Evolutionary conservation across 306 rosid species (phyloP), one percentile per base, ranked within the genome.

Genomic region (Cicer cuneatum): DNA sequence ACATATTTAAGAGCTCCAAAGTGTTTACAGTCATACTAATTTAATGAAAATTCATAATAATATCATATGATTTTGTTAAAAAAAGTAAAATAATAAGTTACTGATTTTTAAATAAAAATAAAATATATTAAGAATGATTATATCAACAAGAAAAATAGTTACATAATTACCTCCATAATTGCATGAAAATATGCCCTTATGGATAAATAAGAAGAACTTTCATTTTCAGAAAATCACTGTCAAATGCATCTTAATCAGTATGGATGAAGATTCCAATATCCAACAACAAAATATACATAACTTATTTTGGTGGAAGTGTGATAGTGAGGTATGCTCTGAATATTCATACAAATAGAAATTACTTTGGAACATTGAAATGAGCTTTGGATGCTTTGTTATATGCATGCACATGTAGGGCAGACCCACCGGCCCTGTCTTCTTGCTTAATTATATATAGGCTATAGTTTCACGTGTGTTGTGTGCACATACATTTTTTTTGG

Each of bases 351-450:
- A 63, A 63, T 29, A 78, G 60, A 65, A 71, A 71, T 71, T 38
- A 41, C 61, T 60, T 77, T 6, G 74, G 5, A 58, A 6, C 21
- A 77, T 39, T 48, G 71, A 48, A 60, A 69, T 69, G 19, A 52
- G 16, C 38, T 64, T 53, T 57, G 52, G 67, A 42, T 29, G 69
- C n/a, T 60, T 69, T 63, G 45, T 56, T 39, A 21, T 57, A 57
- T 13, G 10, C 10, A 8, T 71, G 72, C 79, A 71, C 84, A 80
- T 83, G 84, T 71, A 45, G 8, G 57, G 41, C 8, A 51, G 77
- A 75, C 87, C 84, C 84, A 76, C 87, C 47, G 48, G 46, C 13
- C 5, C 7, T 75, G 76, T 72, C 75, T 70, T 65, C 4, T 42
- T 65, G 51, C 24, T 53, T 24, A 57, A 57, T 24, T 54, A 64